These are phyloP conservation scores for Aspergillus flavus DNA, from an alignment of 2,329 filamentous ascomycete species.

Conservation along the genomic window DNA sequence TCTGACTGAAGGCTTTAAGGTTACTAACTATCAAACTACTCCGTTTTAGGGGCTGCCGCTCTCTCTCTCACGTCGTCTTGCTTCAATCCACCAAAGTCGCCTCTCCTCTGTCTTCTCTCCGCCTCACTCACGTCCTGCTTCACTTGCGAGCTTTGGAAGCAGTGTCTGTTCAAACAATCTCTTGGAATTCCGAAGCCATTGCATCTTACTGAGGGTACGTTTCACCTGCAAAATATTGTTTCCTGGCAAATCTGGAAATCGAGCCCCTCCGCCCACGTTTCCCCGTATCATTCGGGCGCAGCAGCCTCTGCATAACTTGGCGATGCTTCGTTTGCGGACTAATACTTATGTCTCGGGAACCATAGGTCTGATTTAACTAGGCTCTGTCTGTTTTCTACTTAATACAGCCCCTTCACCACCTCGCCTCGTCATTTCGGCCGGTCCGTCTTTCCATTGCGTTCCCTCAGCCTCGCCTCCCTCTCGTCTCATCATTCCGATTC, in stretches of 20 bases:
- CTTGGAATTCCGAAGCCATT: constrained; percentile 2
- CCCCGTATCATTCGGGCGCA: constrained; percentile 11
- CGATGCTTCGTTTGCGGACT: constrained; percentile 17
- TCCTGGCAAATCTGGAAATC: constrained; percentile 19
- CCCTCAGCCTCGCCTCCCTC: neutral
- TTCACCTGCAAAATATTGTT: constrained; percentile 13
- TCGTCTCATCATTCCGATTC: neutral
- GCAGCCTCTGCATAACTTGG: constrained; percentile 10
- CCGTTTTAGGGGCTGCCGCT: constrained; percentile 10
- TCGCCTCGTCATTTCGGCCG: constrained; percentile 5
- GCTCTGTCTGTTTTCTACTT: constrained; percentile 5
- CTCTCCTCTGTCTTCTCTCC: constrained; percentile 3
- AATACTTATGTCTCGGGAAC: constrained; percentile 11
- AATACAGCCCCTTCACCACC: constrained; percentile 13
- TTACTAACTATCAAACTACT: constrained; percentile 5
- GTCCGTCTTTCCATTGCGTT: neutral
- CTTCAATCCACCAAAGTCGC: constrained; percentile 9
- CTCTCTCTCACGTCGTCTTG: constrained; percentile 7
- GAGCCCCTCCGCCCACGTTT: constrained; percentile 25
- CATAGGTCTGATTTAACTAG: constrained; percentile 19
- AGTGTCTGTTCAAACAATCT: neutral
- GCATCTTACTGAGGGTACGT: constrained; percentile 21
- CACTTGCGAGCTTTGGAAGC: neutral
- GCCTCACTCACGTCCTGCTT: neutral
- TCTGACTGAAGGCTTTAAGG: constrained; percentile 5